Percentiles rank a stretch among this genome's conserved stretches.
These are phyloP conservation scores for Oryza glaberrima DNA, from an alignment of 176 grass and related monocot genomes.

Conservation along the genomic window DNA sequence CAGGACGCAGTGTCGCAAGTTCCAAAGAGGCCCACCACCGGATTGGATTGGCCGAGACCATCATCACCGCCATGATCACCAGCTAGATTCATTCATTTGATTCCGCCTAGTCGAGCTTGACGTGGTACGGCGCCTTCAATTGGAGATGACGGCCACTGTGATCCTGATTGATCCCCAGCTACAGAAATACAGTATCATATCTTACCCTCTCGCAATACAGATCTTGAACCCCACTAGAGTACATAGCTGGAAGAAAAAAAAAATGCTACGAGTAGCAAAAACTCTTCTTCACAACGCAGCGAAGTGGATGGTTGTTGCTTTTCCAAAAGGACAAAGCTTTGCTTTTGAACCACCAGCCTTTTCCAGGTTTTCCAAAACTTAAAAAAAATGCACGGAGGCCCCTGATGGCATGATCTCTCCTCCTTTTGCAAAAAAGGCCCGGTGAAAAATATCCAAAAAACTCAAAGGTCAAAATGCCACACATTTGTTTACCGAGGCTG, in stretches of 20 bases:
- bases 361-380: constrained; percentile 43
- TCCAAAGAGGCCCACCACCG: constrained; percentile 41
- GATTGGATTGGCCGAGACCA: constrained; percentile 33
- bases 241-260: not conserved
- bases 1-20: constrained; percentile 53
- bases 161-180: constrained; percentile 35
- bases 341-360: constrained; percentile 36
- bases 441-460: constrained; percentile 28
- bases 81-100: constrained; percentile 50
- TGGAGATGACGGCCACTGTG: constrained; percentile 46
- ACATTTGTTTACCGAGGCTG: not conserved
- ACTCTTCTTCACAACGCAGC: constrained; percentile 4
- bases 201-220: constrained; percentile 18
- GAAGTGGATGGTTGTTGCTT: constrained; percentile 36
- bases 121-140: constrained; percentile 39
- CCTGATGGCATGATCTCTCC: not conserved
- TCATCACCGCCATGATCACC: constrained; percentile 44
- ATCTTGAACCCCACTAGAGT: constrained; percentile 33
- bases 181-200: not conserved
- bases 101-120: constrained; percentile 48
- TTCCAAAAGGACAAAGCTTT: constrained; percentile 54
- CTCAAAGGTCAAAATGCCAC: not conserved
- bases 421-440: constrained; percentile 17
- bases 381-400: constrained; percentile 11
- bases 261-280: not conserved